A percentile compares a stretch with the other conserved stretches of the same genome.
phyloP scores from a whole-genome alignment of 495 filamentous ascomycete species.

The Penicillium psychrofluorescens region DNA sequence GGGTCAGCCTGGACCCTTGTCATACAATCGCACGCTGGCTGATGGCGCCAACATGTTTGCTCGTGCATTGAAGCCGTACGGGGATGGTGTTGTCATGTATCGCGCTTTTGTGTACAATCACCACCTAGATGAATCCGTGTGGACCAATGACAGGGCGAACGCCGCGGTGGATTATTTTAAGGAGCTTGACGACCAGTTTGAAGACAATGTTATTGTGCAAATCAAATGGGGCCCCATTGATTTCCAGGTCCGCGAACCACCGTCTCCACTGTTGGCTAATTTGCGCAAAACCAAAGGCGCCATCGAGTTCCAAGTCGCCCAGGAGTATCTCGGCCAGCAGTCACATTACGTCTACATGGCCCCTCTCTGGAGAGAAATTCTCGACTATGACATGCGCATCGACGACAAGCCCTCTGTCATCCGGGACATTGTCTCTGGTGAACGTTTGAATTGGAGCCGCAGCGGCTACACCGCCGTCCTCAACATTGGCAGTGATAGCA shows the following conservation, averaged over 20 bases:
- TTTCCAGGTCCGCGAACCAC: constrained; percentile 63
- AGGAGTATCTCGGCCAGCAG: constrained; percentile 65
- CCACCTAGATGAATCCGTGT: constrained; percentile 44
- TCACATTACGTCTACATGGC: constrained; percentile 56
- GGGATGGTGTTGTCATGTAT: constrained; percentile 56
- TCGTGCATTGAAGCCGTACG: constrained; percentile 44
- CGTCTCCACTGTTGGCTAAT: constrained; percentile 56
- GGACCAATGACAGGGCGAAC: constrained; percentile 60
- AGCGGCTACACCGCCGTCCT: constrained; percentile 58
- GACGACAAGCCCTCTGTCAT: constrained; percentile 44
- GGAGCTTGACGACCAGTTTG: constrained; percentile 53
- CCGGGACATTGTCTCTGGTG: constrained; percentile 48
- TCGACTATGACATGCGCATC: constrained; percentile 56
- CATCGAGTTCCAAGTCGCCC: constrained; percentile 57
- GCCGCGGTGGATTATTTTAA: constrained; percentile 59
- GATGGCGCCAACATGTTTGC: constrained; percentile 64
- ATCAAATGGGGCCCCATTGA: constrained; percentile 68
- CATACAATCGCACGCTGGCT: constrained; percentile 58
- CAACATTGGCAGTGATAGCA: constrained; percentile 56
- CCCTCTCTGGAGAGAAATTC: constrained; percentile 56
- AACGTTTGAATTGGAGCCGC: constrained; percentile 46
- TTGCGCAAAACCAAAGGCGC: constrained; percentile 45
- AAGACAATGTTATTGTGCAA: constrained; percentile 60
- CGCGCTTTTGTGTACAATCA: constrained; percentile 62
- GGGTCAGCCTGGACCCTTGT: constrained; percentile 59